phyloP scores from a whole-genome alignment of 108 stramenopile species.

The Conticribra weissflogii region DNA sequence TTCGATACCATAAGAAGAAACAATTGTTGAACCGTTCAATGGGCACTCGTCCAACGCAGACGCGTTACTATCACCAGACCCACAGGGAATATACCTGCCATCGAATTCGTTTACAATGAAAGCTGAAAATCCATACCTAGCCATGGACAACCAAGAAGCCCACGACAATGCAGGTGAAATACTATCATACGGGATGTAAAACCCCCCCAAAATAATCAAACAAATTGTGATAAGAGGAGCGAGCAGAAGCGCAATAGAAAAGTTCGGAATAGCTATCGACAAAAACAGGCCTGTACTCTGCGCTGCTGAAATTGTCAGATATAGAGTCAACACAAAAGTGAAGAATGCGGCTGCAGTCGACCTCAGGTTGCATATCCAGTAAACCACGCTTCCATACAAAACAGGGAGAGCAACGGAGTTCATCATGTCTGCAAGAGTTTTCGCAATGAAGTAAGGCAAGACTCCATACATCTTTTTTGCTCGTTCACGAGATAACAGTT shows the following conservation, averaged over 20 bases:
- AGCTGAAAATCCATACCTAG: constrained; percentile 78
- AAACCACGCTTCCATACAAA: constrained; percentile 60
- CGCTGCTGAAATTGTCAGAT: constrained; percentile 67
- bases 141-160: constrained; percentile 67
- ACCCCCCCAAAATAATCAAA: constrained; percentile 73
- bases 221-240: constrained; percentile 74
- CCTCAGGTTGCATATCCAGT: constrained; percentile 67
- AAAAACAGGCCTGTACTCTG: constrained; percentile 76
- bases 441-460: constrained; percentile 77
- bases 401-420: constrained; percentile 67
- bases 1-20: constrained; percentile 58
- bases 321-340: constrained; percentile 62
- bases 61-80: constrained; percentile 16
- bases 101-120: constrained; percentile 73
- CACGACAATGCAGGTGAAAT: constrained; percentile 62
- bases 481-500: constrained; percentile 68
- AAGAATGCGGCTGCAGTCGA: constrained; percentile 51
- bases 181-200: constrained; percentile 73
- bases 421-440: constrained; percentile 71
- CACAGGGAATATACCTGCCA: constrained; percentile 64
- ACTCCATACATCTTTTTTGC: constrained; percentile 87
- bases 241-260: constrained; percentile 59
- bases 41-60: constrained; percentile 59
- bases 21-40: constrained; percentile 60
- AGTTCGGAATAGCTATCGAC: constrained; percentile 62